A percentile compares a stretch with the other conserved stretches of the same genome.
Evolutionary conservation across 2,329 filamentous ascomycete species (phyloP).

Genomic region (Diaporthe nobilis): DNA sequence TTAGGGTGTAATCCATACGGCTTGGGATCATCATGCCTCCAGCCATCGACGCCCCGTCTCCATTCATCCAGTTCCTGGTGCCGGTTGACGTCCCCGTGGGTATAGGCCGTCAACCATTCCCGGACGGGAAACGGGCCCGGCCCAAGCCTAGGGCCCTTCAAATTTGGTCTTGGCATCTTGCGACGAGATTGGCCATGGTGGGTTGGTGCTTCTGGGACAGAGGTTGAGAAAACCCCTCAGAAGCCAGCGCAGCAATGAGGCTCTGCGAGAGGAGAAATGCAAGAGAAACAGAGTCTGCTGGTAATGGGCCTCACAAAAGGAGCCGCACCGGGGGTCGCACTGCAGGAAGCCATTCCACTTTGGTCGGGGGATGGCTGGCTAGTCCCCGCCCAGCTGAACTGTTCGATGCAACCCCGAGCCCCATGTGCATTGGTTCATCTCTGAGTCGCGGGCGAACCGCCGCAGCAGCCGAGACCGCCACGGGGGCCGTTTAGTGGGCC

Average conservation of each 20-base stretch:
- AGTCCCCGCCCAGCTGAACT: slow-evolving; percentile 14
- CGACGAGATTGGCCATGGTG: not conserved
- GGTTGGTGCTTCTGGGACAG: not conserved
- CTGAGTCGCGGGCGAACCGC: slow-evolving; percentile 17
- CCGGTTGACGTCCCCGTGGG: slow-evolving; percentile 35
- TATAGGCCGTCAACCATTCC: slow-evolving; percentile 39
- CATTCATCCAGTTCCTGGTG: not conserved
- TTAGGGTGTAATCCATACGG: no score
- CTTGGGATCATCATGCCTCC: no score
- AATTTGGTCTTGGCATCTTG: slow-evolving; percentile 1
- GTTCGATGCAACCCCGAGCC: slow-evolving; percentile 21
- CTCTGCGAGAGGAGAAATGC: slow-evolving; percentile 21
- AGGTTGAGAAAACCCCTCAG: not conserved
- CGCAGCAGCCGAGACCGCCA: slow-evolving; percentile 26
- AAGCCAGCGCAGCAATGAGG: slow-evolving; percentile 12
- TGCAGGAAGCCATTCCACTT: slow-evolving; percentile 41
- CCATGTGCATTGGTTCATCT: slow-evolving; percentile 17
- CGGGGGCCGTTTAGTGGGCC: slow-evolving; percentile 25
- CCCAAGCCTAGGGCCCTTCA: slow-evolving; percentile 32
- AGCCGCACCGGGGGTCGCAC: slow-evolving; percentile 36
- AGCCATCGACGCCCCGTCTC: slow-evolving; percentile 17
- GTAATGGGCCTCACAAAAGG: not conserved
- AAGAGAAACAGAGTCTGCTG: slow-evolving; percentile 9
- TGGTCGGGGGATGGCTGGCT: slow-evolving; percentile 30
- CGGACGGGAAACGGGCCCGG: slow-evolving; percentile 17